These are phyloP conservation scores for Asterella californica DNA, from an alignment of 225 moss, liverwort and hornwort species.

Conservation along the genomic window DNA sequence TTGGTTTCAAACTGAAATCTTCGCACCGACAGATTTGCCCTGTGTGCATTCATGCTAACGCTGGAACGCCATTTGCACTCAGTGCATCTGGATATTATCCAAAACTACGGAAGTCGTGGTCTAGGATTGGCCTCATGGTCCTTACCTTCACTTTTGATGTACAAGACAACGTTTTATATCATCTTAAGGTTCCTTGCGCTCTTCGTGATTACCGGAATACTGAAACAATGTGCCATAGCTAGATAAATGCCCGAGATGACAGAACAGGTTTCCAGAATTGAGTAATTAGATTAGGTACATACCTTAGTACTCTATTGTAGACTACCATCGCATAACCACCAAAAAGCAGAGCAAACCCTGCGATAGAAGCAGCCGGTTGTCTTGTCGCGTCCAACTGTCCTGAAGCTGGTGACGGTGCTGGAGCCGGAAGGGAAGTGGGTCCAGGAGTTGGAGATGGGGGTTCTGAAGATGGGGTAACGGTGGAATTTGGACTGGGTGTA, in stretches of 20 bases:
- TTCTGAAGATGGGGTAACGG: conserved; percentile 1
- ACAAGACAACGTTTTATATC: background rate
- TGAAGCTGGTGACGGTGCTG: background rate
- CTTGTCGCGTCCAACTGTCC: background rate
- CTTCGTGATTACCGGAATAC: background rate
- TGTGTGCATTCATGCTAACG: background rate
- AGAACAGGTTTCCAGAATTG: background rate
- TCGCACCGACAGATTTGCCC: background rate
- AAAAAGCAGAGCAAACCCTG: conserved; percentile 8
- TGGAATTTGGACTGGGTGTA: background rate
- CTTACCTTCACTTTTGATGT: background rate
- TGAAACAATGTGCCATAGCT: too few species aligned
- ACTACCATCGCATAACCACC: background rate
- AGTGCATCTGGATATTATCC: background rate
- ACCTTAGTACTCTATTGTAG: conserved; percentile 9
- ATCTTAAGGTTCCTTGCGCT: background rate
- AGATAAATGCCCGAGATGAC: background rate
- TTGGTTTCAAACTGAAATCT: background rate
- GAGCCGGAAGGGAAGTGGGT: background rate
- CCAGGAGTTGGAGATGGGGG: background rate
- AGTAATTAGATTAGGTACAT: background rate
- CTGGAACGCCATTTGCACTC: too few species aligned
- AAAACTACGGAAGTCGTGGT: background rate
- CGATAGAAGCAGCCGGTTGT: background rate
- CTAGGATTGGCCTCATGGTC: background rate